Base-by-base conservation (phyloP, 495 filamentous ascomycete species). In the Penicillium silybi region DNA sequence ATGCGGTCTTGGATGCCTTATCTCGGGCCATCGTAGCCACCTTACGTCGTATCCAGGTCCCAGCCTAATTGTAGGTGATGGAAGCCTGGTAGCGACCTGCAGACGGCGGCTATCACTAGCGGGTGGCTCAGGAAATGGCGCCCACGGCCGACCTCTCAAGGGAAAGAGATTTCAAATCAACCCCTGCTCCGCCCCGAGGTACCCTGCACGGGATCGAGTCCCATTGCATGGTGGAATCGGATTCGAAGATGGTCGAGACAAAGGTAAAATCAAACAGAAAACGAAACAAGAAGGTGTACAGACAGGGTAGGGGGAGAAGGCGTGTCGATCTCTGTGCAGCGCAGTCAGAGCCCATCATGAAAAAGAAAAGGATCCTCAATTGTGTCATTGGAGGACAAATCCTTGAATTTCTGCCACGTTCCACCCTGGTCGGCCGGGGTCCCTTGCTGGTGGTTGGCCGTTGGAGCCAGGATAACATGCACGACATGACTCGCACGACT, bases 31-130 rank as follows among this genome's bases (percentile, higher is more conserved):
- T n/a, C n/a, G n/a, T n/a, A n/a, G n/a, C n/a, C n/a, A n/a, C 3
- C 2, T 32, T 13, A 32, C 10, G 29, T 32, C 11, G 29, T 32
- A 15, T 32, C 13, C 10, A 13, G 29, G 2, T n/a, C n/a, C n/a
- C n/a, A n/a, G n/a, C n/a, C n/a, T n/a, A n/a, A n/a, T n/a, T n/a
- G n/a, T n/a, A n/a, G n/a, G n/a, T n/a, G n/a, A n/a, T n/a, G n/a
- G n/a, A 32, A 32, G 11, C 9, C 29, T 32, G 55, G 50, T 47
- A 46, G 19, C 49, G 37, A 44, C 42, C 43, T 56, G 42, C 52
- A 53, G 52, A 46, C 53, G 62, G 62, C 62, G 62, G 56, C 62
- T 65, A 65, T 62, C 62, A 58, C 58, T 63, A 58, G 59, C 32
- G 58, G 50, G 22, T 43, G 37, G 57, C 20, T 39, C 44, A 42